Percentiles rank a stretch among this genome's conserved stretches.
Conservation (phyloP, 208 protist species). For the Trypanosoma rangeli region DNA sequence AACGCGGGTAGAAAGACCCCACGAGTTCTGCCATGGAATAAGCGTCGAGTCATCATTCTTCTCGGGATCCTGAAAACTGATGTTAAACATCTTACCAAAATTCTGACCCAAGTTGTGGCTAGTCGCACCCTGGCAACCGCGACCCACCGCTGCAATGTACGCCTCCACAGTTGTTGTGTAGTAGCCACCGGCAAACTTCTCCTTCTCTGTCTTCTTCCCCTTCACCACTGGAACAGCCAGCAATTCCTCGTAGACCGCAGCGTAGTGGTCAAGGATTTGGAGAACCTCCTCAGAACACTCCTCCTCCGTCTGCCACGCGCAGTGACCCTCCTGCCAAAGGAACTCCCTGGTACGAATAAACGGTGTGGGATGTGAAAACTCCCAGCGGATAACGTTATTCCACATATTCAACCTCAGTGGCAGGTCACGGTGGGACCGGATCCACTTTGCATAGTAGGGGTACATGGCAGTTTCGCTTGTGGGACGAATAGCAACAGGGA, state of each 20-base stretch:
- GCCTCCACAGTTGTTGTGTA: constrained; percentile 99
- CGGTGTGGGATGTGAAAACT: constrained; percentile 99
- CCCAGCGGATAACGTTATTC: constrained; percentile 99
- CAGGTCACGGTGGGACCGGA: constrained; percentile 98
- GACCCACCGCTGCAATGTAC: constrained; percentile 96
- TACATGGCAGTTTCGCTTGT: constrained; percentile 99
- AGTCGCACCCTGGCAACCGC: constrained; percentile 96
- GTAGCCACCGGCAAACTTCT: constrained; percentile 98
- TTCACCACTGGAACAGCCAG: constrained; percentile 97
- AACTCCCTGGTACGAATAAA: constrained; percentile 99
- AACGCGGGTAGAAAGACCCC: constrained; percentile 98
- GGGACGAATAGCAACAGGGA: constrained; percentile 98
- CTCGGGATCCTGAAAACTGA: constrained; percentile 93
- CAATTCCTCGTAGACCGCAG: constrained; percentile 96
- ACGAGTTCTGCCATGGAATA: constrained; percentile 98
- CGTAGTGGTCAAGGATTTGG: constrained; percentile 96
- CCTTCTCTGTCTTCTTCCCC: constrained; percentile 98
- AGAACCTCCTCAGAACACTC: constrained; percentile 95
- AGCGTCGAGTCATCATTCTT: constrained; percentile 81
- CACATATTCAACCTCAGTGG: constrained; percentile 98
- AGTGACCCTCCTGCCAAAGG: constrained; percentile 99
- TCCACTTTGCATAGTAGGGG: constrained; percentile 97
- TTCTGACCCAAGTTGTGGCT: constrained; percentile 98
- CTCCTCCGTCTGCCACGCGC: constrained; percentile 92
- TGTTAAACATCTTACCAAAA: constrained; percentile 98